These are phyloP conservation scores for Gelatoporia subvermispora DNA, from an alignment of 768 basidiomycete species.

Conservation along the genomic window DNA sequence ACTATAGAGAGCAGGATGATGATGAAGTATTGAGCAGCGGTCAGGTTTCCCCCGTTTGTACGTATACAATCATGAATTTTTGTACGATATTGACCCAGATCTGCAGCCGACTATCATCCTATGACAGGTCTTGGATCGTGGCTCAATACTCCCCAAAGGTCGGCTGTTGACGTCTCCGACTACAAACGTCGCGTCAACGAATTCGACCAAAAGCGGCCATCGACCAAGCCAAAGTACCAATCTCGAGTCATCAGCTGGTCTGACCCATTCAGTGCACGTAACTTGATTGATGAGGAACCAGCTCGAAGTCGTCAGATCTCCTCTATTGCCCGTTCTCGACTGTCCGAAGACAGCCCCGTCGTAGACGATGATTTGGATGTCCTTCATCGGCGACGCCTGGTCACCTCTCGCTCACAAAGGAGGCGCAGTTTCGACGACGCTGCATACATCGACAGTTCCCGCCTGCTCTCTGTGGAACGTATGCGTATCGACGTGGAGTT, in stretches of 20 bases:
- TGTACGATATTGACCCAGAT: constrained; percentile 1
- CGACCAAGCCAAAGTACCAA: constrained; percentile 29
- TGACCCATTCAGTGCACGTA: constrained; percentile 43
- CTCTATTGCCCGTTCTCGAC: constrained; percentile 3
- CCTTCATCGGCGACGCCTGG: constrained; percentile 5
- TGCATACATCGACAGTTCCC: constrained; percentile 40
- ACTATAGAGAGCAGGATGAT: constrained; percentile 37
- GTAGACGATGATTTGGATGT: constrained; percentile 4
- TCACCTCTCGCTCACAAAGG: constrained; percentile 18
- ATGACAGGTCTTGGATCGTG: constrained; percentile 16
- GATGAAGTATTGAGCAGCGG: constrained; percentile 76
- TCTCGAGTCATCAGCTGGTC: constrained; percentile 52
- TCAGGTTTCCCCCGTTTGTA: constrained; percentile 69
- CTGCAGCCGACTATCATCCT: constrained; percentile 15
- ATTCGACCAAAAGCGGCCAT: constrained; percentile 40
- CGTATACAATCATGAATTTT: constrained; percentile 13
- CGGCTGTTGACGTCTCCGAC: constrained; percentile 24
- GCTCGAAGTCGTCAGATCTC: constrained; percentile 6
- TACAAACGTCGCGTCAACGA: constrained; percentile 30
- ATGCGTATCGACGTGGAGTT: constrained; percentile 80
- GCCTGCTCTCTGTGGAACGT: constrained; percentile 50
- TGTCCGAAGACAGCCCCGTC: not conserved
- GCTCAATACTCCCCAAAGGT: constrained; percentile 17
- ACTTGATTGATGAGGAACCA: constrained; percentile 18
- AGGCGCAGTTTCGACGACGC: constrained; percentile 68